A percentile compares a stretch with the other conserved stretches of the same genome.
These are phyloP conservation scores for Piromyces finnis DNA, from an alignment of 192 early-diverging fungal genomes.

Conservation along the genomic window DNA sequence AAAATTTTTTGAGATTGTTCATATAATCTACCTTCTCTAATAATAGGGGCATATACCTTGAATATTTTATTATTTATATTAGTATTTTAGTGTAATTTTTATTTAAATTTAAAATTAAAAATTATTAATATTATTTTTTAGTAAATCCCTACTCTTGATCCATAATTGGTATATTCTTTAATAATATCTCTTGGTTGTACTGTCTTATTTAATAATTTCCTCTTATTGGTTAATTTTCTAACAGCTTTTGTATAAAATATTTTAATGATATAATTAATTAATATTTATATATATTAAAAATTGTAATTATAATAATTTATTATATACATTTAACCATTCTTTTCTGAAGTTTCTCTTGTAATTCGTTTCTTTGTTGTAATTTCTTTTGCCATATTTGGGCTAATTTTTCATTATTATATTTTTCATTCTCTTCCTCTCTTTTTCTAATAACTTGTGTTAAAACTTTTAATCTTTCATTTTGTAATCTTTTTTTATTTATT, in stretches of 20 bases:
- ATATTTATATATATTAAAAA: too few relatives aligned
- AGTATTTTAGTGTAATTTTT: too few relatives aligned
- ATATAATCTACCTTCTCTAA: constrained; percentile 25
- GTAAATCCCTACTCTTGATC: constrained; percentile 3
- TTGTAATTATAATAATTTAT: too few relatives aligned
- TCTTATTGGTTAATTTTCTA: constrained; percentile 24
- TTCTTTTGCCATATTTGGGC: constrained; percentile 35
- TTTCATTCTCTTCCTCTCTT: constrained; percentile 29
- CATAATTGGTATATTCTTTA: constrained; percentile 30
- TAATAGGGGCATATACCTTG: constrained; percentile 34
- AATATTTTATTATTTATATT: too few relatives aligned
- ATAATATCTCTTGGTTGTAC: constrained; percentile 32
- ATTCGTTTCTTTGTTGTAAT: constrained; percentile 25
- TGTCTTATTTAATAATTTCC: constrained; percentile 18
- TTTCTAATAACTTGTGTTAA: constrained; percentile 24
- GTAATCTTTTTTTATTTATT: constrained; percentile 11
- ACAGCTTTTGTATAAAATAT: constrained; percentile 9
- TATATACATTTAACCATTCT: constrained; percentile 18
- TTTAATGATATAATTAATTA: not conserved
- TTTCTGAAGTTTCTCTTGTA: constrained; percentile 21
- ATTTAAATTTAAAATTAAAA: too few relatives aligned
- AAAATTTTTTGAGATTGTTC: constrained; percentile 8
- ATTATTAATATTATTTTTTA: too few relatives aligned
- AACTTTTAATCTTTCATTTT: constrained; percentile 25
- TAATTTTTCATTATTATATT: constrained; percentile 20